A percentile compares a stretch with the other conserved stretches of the same genome.
phyloP scores from a whole-genome alignment of 2,329 filamentous ascomycete species.

The Aspergillus eucalypticola region DNA sequence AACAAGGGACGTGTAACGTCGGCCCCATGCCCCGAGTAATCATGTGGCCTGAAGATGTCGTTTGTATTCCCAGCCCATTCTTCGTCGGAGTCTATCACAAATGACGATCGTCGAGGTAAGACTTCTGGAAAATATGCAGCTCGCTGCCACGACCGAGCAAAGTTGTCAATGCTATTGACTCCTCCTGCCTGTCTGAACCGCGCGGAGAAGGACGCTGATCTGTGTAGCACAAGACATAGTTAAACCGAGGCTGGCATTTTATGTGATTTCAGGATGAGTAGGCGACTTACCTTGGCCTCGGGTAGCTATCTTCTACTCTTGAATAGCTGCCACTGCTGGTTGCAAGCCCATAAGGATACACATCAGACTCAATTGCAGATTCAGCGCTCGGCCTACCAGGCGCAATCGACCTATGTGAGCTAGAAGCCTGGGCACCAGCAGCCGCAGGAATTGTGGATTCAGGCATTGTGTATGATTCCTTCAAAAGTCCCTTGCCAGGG shows the following conservation, averaged over 20 bases:
- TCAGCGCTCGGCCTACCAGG: slow-evolving; percentile 5
- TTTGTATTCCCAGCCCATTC: slow-evolving; percentile 39
- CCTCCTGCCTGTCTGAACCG: slow-evolving; percentile 71
- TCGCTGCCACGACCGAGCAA: slow-evolving; percentile 87
- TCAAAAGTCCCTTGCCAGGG: not conserved
- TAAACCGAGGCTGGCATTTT: not conserved
- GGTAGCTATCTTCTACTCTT: slow-evolving; percentile 5
- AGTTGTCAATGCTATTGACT: slow-evolving; percentile 91
- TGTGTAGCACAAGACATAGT: slow-evolving; percentile 11
- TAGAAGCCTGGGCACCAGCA: slow-evolving; percentile 5
- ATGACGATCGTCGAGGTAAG: slow-evolving; percentile 74
- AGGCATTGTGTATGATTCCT: slow-evolving; percentile 4
- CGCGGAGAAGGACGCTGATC: slow-evolving; percentile 47
- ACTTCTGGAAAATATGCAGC: slow-evolving; percentile 87
- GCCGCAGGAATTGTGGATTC: not conserved
- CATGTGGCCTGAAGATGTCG: slow-evolving; percentile 22
- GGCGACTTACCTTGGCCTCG: slow-evolving; percentile 18
- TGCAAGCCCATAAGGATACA: slow-evolving; percentile 17
- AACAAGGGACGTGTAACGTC: slow-evolving; percentile 32
- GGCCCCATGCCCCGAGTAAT: slow-evolving; percentile 27
- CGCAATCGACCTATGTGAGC: slow-evolving; percentile 1
- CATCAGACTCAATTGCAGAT: slow-evolving; percentile 13
- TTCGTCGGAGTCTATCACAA: slow-evolving; percentile 60
- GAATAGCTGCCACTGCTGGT: slow-evolving; percentile 35
- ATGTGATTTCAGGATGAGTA: not conserved